Evolutionary conservation across 2,329 filamentous ascomycete species (phyloP), one percentile per base, ranked within the genome.

Genomic region (Pseudogymnoascus sp.): DNA sequence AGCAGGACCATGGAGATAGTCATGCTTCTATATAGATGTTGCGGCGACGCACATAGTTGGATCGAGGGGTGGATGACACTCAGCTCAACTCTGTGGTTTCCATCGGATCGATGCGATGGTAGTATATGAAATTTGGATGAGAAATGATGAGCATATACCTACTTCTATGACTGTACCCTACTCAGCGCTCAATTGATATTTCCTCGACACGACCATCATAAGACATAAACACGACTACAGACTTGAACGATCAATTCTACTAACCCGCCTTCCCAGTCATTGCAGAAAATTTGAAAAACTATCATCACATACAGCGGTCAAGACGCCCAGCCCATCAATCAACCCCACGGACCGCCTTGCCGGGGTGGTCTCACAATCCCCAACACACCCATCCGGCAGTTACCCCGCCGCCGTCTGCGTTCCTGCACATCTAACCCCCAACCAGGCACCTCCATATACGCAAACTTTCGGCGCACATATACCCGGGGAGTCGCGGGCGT

Each of bases 41-140:
- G 25, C 46, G 46, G 46, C 46, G 46, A 53, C 46, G 46, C 46
- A 53, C 46, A 53, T 53, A 53, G 46, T 53, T 53, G 46, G 46
- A 12, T 53, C 46, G 46, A 53, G 8, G 25, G 46, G 25, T 28
- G 23, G 46, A 6, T 23, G 31, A 28, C 46, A 31, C 46, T 53
- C 46, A 53, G 46, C 25, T 53, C 46, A 53, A 53, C 46, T 53
- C 46, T 53, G 46, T 25, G 28, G 46, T 53, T 53, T 53, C 46
- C 46, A 53, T 53, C n/a, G 25, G 46, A 53, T 53, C 46, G 46
- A 53, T 53, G 46, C 9, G 31, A 34, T 34, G 31, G 31, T 21
- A 3, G 31, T 49, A 28, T 18, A 28, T 28, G 43, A 9, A 8
- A 31, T 31, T 53, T 53, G 14, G 25, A 31, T 53, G 23, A 53